Evolutionary conservation across 2,329 filamentous ascomycete species (phyloP), one percentile per base, ranked within the genome.

Genomic region (Stagonosporopsis vannaccii): DNA sequence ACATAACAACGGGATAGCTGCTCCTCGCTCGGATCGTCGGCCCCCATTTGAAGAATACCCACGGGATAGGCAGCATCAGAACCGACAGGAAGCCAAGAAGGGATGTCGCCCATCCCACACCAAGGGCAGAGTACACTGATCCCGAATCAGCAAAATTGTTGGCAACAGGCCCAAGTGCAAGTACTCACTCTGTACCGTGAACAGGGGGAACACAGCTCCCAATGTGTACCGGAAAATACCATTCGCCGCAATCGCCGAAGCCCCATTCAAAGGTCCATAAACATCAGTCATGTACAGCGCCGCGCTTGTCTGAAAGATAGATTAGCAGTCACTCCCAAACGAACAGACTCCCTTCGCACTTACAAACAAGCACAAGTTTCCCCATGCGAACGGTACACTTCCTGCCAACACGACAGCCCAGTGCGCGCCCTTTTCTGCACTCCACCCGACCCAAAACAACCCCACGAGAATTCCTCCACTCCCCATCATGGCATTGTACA

Each of bases 391-490:
- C 0, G 82, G 77, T 2, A 86, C 74, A 7, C 85, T 82, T 4
- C 83, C 81, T 0, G 82, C 69, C 0, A 81, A 78, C 0, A 83
- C 80, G 20, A 79, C 79, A 0, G 78, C 80, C 82, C 84, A 87
- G 3, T 79, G 78, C 1, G 82, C 67, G 6, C 75, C 75, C 0
- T 61, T 54, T 4, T 77, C 70, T 0, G 82, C 81, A 1, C 82
- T 81, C 85, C 85, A 88, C 0, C 80, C 84, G 60, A 86, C 86
- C 84, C 85, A 86, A 64, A 87, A 87, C 9, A 88, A 67, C 0
- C 80, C 80, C 0, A 83, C 47, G 0, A 84, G 83, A 6, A 87
- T 69, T 0, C 81, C 80, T 13, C 84, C 39, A 56, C 82, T 82
- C 1, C 84, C 85, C 8, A 86, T 71, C 82, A 87, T 86, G 15